phyloP scores from a whole-genome alignment of 345 rosid species.

The Melaleuca alternifolia region DNA sequence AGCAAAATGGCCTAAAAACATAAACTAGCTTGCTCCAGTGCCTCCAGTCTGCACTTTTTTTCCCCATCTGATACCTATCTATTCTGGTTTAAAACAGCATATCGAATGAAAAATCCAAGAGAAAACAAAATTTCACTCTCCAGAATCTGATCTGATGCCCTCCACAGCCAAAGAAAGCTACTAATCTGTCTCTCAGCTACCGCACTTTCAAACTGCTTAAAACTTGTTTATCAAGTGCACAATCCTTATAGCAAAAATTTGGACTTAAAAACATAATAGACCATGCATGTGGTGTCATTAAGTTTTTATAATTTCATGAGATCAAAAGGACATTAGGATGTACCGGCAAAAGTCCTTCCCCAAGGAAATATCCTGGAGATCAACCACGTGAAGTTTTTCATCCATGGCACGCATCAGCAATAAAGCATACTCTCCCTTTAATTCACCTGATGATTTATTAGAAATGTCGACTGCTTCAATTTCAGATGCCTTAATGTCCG shows the following conservation, averaged over 20 bases:
- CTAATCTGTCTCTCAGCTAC: not conserved
- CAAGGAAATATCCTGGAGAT: conserved; percentile 44
- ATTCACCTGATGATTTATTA: conserved; percentile 37
- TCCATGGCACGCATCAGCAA: conserved; percentile 42
- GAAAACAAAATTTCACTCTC: not conserved
- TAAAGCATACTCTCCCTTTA: conserved; percentile 51
- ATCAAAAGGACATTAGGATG: conserved; percentile 5
- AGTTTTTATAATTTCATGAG: not conserved
- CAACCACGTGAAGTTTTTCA: conserved; percentile 54
- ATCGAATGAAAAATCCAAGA: not conserved
- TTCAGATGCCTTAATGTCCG: conserved; percentile 48
- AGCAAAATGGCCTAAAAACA: not conserved
- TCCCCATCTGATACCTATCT: not conserved
- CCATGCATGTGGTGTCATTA: not conserved
- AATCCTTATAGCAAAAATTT: not conserved
- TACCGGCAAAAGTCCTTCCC: conserved; percentile 73
- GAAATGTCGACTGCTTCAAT: conserved; percentile 60
- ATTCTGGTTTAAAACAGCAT: not conserved
- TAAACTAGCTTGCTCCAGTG: not conserved
- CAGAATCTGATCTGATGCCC: not conserved
- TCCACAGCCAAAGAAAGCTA: not conserved
- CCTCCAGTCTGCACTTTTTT: not conserved
- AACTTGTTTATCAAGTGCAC: not conserved
- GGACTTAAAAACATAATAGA: not conserved
- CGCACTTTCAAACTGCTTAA: not conserved